phyloP scores from a whole-genome alignment of 2,329 filamentous ascomycete genomes.

The Trichoderma citrinoviride region DNA sequence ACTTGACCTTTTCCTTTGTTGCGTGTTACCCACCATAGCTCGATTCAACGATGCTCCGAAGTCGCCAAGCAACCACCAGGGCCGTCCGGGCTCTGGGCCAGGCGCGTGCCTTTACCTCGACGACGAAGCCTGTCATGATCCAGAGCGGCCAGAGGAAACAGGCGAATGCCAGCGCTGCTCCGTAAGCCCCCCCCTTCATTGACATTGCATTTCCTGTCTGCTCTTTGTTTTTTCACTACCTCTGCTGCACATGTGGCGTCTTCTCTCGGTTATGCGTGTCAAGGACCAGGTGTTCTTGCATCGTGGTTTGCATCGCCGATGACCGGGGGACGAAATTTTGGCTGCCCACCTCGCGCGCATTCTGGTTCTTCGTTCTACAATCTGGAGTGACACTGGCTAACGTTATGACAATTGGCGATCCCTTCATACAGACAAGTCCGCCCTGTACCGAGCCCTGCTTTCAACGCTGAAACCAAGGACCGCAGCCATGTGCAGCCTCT shows the following conservation, averaged over 20 bases:
- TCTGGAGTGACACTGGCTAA: constrained; percentile 75
- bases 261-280: not conserved
- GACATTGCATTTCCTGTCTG: not conserved
- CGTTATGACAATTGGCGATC: constrained; percentile 76
- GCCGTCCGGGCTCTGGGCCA: constrained; percentile 46
- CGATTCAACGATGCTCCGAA: constrained; percentile 48
- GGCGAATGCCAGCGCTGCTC: constrained; percentile 42
- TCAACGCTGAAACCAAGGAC: constrained; percentile 46
- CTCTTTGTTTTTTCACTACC: not conserved
- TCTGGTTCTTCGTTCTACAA: not conserved
- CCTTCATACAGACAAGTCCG: constrained; percentile 64
- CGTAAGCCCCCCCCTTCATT: constrained; percentile 10
- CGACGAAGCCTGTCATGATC: constrained; percentile 38
- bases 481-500: constrained; percentile 65
- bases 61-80: constrained; percentile 44
- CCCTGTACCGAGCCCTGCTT: constrained; percentile 60
- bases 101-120: constrained; percentile 42
- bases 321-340: constrained; percentile 82
- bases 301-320: not conserved
- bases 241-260: not conserved
- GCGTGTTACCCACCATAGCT: constrained; percentile 5
- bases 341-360: constrained; percentile 37
- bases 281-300: not conserved
- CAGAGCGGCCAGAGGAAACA: constrained; percentile 46
- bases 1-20: not conserved